Evolutionary conservation across 495 filamentous ascomycete species (phyloP).

Genomic region (Articulospora tetracladia): DNA sequence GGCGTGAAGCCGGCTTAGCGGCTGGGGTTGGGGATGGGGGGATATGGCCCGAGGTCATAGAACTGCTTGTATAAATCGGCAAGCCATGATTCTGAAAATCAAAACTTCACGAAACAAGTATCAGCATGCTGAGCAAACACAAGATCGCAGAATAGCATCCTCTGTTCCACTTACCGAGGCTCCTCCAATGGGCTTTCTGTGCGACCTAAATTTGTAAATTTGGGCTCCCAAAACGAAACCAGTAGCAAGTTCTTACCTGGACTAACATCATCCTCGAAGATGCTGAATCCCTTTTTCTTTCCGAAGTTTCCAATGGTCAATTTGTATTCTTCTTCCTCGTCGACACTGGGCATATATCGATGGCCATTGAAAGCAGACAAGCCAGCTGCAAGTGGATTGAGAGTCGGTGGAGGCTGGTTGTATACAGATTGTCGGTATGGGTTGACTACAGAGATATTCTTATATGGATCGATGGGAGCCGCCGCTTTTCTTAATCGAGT

Average conservation of each 20-base stretch:
- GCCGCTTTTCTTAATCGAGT: constrained; percentile 1
- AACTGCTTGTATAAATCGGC: neutral
- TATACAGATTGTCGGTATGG: neutral
- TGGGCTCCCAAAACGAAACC: neutral
- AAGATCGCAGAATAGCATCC: neutral
- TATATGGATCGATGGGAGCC: neutral
- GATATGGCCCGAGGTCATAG: neutral
- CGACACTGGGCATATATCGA: constrained; percentile 3
- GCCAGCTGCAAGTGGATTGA: constrained; percentile 14
- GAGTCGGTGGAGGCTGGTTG: constrained; percentile 1
- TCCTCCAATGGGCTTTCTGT: constrained; percentile 29
- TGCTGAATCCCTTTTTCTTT: constrained; percentile 26
- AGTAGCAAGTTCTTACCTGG: constrained; percentile 23
- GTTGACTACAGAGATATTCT: neutral
- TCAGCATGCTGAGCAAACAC: neutral
- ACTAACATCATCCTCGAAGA: constrained; percentile 32
- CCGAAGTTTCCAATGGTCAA: constrained; percentile 12
- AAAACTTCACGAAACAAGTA: neutral
- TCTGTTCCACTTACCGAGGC: constrained; percentile 20
- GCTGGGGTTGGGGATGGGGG: constrained; percentile 16
- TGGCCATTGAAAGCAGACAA: constrained; percentile 2
- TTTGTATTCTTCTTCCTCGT: constrained; percentile 23
- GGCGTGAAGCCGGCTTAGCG: constrained; percentile 4
- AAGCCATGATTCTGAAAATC: constrained; percentile 8
- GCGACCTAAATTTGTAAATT: constrained; percentile 14